Conservation (phyloP, 768 basidiomycete genomes). For the Tricholoma flavovirens region DNA sequence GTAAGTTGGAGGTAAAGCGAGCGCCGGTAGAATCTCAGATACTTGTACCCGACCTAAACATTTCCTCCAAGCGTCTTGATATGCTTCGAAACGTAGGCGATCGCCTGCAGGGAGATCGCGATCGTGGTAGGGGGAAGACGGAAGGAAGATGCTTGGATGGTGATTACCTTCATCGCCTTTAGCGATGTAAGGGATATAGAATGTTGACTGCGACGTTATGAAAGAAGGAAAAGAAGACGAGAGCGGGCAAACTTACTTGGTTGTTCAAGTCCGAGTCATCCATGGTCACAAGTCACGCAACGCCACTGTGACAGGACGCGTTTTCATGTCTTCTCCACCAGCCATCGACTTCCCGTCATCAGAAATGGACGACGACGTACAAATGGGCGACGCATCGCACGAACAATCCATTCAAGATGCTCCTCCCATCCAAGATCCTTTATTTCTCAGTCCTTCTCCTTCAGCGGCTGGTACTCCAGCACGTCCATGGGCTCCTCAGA, state of each 20-base stretch:
- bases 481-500: constrained; percentile 34
- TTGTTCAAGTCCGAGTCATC: constrained; percentile 10
- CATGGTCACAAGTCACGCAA: too few relatives aligned
- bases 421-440: constrained; percentile 34
- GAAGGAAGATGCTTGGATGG: not conserved
- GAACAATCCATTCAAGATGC: constrained; percentile 37
- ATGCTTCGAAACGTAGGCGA: constrained; percentile 42
- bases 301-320: constrained; percentile 30
- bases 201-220: constrained; percentile 9
- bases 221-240: not conserved
- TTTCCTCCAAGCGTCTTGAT: constrained; percentile 51
- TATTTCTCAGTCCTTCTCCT: constrained; percentile 52
- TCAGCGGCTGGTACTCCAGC: constrained; percentile 47
- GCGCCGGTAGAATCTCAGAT: constrained; percentile 5
- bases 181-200: constrained; percentile 13
- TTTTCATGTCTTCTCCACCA: constrained; percentile 58
- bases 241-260: constrained; percentile 7
- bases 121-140: constrained; percentile 1
- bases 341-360: constrained; percentile 61
- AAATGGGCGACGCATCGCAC: constrained; percentile 39
- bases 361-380: constrained; percentile 43
- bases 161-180: constrained; percentile 3
- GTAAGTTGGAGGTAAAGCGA: constrained; percentile 2
- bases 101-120: constrained; percentile 14
- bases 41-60: constrained; percentile 57